phyloP scores from a whole-genome alignment of 1,139 yeast species.

The Diutina rugosa region DNA sequence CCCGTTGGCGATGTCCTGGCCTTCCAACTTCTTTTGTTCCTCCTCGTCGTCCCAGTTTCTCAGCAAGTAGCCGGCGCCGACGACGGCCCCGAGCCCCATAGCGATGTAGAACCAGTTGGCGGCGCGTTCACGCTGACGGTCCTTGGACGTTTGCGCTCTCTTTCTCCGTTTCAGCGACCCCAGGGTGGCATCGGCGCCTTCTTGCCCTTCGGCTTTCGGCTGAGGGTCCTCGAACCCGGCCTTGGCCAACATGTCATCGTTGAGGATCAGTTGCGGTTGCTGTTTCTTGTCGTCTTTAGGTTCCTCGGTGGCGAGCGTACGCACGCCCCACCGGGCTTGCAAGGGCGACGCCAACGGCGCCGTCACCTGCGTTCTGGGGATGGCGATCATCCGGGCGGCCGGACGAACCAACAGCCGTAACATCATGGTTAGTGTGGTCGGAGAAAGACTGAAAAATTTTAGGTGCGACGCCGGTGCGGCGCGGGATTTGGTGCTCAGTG shows the following conservation, averaged over 20 bases:
- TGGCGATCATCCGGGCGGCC: not conserved
- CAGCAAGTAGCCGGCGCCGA: conserved; percentile 62
- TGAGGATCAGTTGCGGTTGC: conserved; percentile 46
- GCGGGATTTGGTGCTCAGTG: not conserved
- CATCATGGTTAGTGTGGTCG: not conserved
- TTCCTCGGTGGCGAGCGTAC: not conserved
- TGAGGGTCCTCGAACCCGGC: conserved; percentile 58
- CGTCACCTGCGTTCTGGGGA: not conserved
- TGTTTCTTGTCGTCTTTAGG: conserved; percentile 6
- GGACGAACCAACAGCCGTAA: conserved; percentile 1
- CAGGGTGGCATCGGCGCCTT: conserved; percentile 6
- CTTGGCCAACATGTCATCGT: conserved; percentile 69
- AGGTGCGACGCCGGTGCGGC: not conserved
- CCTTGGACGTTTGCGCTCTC: conserved; percentile 50
- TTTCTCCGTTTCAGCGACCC: conserved; percentile 29
- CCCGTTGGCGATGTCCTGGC: conserved; percentile 51
- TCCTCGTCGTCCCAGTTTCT: conserved; percentile 84
- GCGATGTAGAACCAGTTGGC: conserved; percentile 60
- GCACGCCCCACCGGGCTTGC: not conserved
- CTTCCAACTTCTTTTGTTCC: conserved; percentile 39
- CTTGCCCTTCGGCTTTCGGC: conserved; percentile 7
- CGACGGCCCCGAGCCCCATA: conserved; percentile 45
- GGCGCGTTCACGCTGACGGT: conserved; percentile 40
- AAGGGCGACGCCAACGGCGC: not conserved
- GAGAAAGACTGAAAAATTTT: not conserved